phyloP scores from a whole-genome alignment of 192 early-diverging fungal genomes.

The Coemansia sp. region DNA sequence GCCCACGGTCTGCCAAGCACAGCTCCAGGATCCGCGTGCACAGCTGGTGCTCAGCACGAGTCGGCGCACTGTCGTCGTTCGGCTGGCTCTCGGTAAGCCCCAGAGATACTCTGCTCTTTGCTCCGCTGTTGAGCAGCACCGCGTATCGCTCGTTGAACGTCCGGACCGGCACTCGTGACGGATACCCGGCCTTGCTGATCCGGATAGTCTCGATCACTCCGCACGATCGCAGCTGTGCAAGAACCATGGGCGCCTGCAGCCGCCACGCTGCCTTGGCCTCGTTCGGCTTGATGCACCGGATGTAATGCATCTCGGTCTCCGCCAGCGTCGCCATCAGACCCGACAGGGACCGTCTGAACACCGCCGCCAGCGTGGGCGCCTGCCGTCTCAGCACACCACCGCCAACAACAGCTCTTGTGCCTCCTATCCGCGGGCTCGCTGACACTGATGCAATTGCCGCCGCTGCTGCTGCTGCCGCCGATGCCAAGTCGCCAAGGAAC shows the following conservation, averaged over 20 bases:
- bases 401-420: slow-evolving; percentile 7
- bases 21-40: slow-evolving; percentile 63
- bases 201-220: slow-evolving; percentile 99
- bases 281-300: slow-evolving; percentile 99
- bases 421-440: slow-evolving; percentile 18
- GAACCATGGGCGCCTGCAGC: slow-evolving; percentile 93
- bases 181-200: slow-evolving; percentile 97
- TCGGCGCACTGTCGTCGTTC: slow-evolving; percentile 30
- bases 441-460: background rate
- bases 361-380: slow-evolving; percentile 51
- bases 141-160: slow-evolving; percentile 86
- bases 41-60: slow-evolving; percentile 59
- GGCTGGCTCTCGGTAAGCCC: background rate
- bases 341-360: slow-evolving; percentile 71
- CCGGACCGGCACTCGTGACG: slow-evolving; percentile 81
- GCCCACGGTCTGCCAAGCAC: slow-evolving; percentile 69
- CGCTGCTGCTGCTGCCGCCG: background rate
- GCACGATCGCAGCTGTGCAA: slow-evolving; percentile 92
- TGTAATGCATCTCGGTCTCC: slow-evolving; percentile 91
- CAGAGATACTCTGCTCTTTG: background rate
- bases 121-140: slow-evolving; percentile 24
- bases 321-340: slow-evolving; percentile 92
- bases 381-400: slow-evolving; percentile 36
- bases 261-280: slow-evolving; percentile 85
- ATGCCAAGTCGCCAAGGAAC: slow-evolving; percentile 34